Base-by-base conservation (phyloP, 2,329 filamentous ascomycete species). In the Neoarthrinium moseri region DNA sequence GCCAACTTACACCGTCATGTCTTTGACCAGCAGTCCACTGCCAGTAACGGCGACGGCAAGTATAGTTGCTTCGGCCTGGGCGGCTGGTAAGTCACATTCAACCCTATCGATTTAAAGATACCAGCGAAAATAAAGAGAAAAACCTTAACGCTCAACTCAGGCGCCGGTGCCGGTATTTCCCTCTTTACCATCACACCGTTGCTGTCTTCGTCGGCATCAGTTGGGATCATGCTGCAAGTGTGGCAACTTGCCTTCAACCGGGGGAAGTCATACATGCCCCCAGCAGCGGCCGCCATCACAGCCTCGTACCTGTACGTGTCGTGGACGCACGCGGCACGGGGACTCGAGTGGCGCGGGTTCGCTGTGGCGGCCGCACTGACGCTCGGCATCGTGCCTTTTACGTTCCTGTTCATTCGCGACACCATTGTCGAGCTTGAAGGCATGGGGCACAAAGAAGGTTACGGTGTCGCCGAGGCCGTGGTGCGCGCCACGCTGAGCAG, bases 351-450 rank as follows among this genome's bases (percentile, higher is more conserved):
- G 70, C 56, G 53, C 40, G 60, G 64, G 2, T 64, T 64, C 40
- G 56, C 53, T 7, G 58, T 54, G 1, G 68, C 64, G 0, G 68
- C 55, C 10, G 55, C 44, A 8, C 56, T 68, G 32, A 59, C 64
- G n/a, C 22, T 70, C 5, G 53, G 50, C 26, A 71, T 72, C 27
- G 59, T 72, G 23, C 69, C 70, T 1, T 73, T 64, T 36, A 73
- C 70, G 1, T 2, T 65, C 10, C n/a, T 57, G 18, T 50, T 64
- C 35, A 72, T 73, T 66, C 54, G 44, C 11, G 45, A 53, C 6
- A 72, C 68, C 4, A 73, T 72, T 42, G 48, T 55, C 12, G 46
- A 56, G 4, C 56, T 73, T 15, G 42, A 49, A 38, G 23, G 17
- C n/a, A 18, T 33, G 26, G 42, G 45, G 30, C 17, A 5, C 11